These are phyloP conservation scores for Iberis amara DNA, from an alignment of 441 rosid genomes.

Conservation along the genomic window DNA sequence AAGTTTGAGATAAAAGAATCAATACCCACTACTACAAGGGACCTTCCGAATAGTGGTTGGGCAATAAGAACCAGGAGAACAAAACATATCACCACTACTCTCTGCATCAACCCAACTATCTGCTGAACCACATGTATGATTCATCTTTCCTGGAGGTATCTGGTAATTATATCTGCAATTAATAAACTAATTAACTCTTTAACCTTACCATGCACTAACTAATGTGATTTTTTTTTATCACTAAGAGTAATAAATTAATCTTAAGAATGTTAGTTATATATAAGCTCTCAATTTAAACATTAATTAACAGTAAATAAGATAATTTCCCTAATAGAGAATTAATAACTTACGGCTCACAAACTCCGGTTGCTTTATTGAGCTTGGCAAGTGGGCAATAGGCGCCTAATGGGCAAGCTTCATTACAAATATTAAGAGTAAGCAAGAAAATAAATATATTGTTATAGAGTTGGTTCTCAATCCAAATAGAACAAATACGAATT, in stretches of 20 bases:
- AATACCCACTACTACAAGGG: conserved; percentile 64
- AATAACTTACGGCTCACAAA: conserved; percentile 61
- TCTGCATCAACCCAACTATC: conserved; percentile 51
- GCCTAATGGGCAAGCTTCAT: conserved; percentile 57
- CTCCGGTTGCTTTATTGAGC: conserved; percentile 50
- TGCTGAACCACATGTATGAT: conserved; percentile 58
- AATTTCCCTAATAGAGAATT: neutral
- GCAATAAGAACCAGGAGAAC: conserved; percentile 65
- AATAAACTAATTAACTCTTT: conserved; percentile 3
- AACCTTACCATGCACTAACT: too few relatives aligned
- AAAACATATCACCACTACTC: conserved; percentile 47
- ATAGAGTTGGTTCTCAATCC: too few relatives aligned
- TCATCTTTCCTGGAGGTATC: conserved; percentile 44
- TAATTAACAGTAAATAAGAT: neutral
- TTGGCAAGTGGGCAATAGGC: conserved; percentile 59
- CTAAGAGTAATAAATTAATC: too few relatives aligned
- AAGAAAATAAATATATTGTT: neutral
- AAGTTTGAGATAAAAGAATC: conserved; percentile 37
- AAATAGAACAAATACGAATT: too few relatives aligned
- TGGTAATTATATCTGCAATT: conserved; percentile 51
- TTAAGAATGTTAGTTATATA: too few relatives aligned
- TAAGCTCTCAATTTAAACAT: too few relatives aligned
- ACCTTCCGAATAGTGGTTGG: conserved; percentile 42
- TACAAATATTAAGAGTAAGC: conserved; percentile 18
- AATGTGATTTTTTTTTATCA: too few relatives aligned